Conservation (phyloP, 257 asterid genomes). For the Jaltomata sinuosa region DNA sequence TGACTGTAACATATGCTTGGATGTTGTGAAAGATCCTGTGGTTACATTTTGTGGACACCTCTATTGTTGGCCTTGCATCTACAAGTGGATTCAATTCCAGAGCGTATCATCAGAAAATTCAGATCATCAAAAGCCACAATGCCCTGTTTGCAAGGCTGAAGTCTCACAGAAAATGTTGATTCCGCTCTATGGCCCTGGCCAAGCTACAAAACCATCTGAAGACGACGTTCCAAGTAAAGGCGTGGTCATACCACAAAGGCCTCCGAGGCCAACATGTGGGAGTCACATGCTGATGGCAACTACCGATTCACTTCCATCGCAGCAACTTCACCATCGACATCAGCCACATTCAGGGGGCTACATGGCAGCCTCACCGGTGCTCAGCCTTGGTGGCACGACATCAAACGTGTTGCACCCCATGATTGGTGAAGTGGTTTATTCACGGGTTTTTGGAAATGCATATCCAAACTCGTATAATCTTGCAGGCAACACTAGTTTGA, state of each 20-base stretch:
- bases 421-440: slow-evolving; percentile 51
- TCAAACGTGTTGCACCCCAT: slow-evolving; percentile 25
- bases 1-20: slow-evolving; percentile 74
- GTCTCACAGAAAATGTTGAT: slow-evolving; percentile 45
- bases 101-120: slow-evolving; percentile 11
- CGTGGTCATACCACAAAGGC: slow-evolving; percentile 42
- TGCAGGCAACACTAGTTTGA: slow-evolving; percentile 28
- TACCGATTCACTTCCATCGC: slow-evolving; percentile 6
- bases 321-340: too few relatives aligned
- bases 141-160: slow-evolving; percentile 69
- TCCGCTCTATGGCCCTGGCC: slow-evolving; percentile 70
- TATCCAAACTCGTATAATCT: slow-evolving; percentile 43
- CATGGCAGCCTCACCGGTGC: too few relatives aligned
- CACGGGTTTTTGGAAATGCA: slow-evolving; percentile 40
- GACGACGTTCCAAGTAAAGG: slow-evolving; percentile 12
- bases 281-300: neutral
- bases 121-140: slow-evolving; percentile 31
- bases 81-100: slow-evolving; percentile 50
- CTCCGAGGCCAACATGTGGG: slow-evolving; percentile 28
- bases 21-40: slow-evolving; percentile 56
- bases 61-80: slow-evolving; percentile 82
- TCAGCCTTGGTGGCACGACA: too few relatives aligned
- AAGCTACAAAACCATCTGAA: slow-evolving; percentile 14
- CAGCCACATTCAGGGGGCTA: too few relatives aligned
- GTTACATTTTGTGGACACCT: slow-evolving; percentile 80